Evolutionary conservation across 2,329 filamentous ascomycete species (phyloP).

Genomic region (Alternaria arbusti): DNA sequence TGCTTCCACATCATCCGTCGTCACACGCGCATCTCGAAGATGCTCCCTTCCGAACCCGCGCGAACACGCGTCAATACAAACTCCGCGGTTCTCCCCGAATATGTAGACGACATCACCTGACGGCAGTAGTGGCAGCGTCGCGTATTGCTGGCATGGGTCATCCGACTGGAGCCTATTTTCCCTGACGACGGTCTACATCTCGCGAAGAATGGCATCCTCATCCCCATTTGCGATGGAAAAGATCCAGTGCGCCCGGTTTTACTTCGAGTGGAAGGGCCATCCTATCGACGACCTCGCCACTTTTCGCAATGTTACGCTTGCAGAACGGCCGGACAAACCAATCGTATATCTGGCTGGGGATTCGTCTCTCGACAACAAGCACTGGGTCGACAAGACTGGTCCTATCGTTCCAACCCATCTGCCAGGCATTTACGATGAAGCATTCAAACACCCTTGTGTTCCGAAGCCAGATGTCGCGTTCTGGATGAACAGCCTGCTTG

Average conservation of each 20-base stretch:
- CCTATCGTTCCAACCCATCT: slow-evolving; percentile 12
- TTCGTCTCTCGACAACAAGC: slow-evolving; percentile 50
- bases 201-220: background rate
- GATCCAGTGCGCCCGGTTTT: slow-evolving; percentile 39
- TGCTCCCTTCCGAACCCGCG: background rate
- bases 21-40: background rate
- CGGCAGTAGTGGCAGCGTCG: background rate
- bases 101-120: background rate
- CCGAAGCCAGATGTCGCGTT: slow-evolving; percentile 46
- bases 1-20: background rate
- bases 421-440: slow-evolving; percentile 38
- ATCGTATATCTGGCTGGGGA: slow-evolving; percentile 48
- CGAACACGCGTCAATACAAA: background rate
- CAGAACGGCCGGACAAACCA: slow-evolving; percentile 33
- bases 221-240: background rate
- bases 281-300: slow-evolving; percentile 36
- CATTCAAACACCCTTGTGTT: slow-evolving; percentile 24
- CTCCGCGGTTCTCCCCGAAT: background rate
- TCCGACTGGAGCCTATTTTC: background rate
- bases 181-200: background rate
- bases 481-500: slow-evolving; percentile 45
- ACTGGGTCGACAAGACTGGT: slow-evolving; percentile 36
- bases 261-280: slow-evolving; percentile 45
- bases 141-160: background rate
- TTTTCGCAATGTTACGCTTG: slow-evolving; percentile 31